Base-by-base conservation (phyloP, 2,329 filamentous ascomycete species). In the Fulvia fulva region DNA sequence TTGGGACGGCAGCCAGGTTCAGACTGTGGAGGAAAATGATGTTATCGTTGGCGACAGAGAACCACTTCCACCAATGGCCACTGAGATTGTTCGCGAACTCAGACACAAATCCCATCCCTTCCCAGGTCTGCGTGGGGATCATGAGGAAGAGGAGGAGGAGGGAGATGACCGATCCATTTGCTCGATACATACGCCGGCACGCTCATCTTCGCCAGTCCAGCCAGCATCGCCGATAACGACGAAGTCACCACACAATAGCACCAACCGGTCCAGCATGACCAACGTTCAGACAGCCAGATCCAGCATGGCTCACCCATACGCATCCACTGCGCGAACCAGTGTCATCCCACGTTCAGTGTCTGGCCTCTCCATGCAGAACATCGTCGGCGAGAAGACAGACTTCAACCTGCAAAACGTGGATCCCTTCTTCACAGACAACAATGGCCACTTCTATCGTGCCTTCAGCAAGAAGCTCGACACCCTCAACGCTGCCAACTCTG, bases 391-490 rank as follows among this genome's bases (percentile, higher is more conserved):
- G 50, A 83, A 83, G 66, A 81, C 80, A 16, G 64, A 63, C 50
- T 65, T 61, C 53, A 63, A 60, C 21, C 49, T 65, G 9, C 64
- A 66, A 28, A 64, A 65, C 50, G 59, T 65, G 19, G 63, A 66
- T 44, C 64, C 56, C n/a, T 84, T 83, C 73, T 88, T 88, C 73
- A 86, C 81, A 5, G 85, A 87, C 67, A 79, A 78, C 52, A 82
- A 77, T 21, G 84, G 83, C 30, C 77, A 83, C 58, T 87, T 83
- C 70, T 84, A 83, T 58, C 74, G 75, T 51, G 76, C 73, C 1
- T 87, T 86, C 60, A 78, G 81, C 54, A 76, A 78, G 66, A 81
- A 77, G 65, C 77, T 87, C 0, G 78, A 82, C 34, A 71, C 71
- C 1, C 73, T 87, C 11, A 80, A 75, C 44, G 82, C 79, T 7